Evolutionary conservation across 2,329 filamentous ascomycete species (phyloP), one percentile per base, ranked within the genome.

Genomic region (Aschersonia sp.): DNA sequence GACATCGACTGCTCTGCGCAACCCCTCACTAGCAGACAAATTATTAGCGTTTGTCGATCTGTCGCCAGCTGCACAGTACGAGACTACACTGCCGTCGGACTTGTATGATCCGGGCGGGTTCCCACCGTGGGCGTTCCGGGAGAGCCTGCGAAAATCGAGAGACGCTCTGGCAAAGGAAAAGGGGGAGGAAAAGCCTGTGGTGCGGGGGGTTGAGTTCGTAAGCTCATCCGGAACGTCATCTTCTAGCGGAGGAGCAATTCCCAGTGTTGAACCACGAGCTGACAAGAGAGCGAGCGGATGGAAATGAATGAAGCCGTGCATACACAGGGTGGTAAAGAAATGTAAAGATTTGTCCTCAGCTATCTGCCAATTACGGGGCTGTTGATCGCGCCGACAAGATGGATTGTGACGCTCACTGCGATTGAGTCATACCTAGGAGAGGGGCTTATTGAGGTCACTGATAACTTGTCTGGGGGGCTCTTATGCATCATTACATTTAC

Each of bases 21-120:
- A 90, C 58, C 86, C 86, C 2, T 76, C 74, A 41, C 67, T 89
- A 47, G 76, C 79, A 62, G 78, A 83, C 52, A 87, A 85, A 64
- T 69, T 90, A 48, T 72, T 87, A 67, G 72, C 70, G 30, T 89
- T 87, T 65, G 80, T 81, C 7, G 67, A 62, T 29, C 55, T 71
- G 44, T 59, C 60, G 42, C 61, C 64, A 37, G 66, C 68, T 45
- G 73, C 71, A 30, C 81, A 85, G 63, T 88, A 89, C 61, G 70
- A 69, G 32, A 85, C 80, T 6, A 80, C 80, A 2, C 58, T 83
- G 43, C 58, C 71, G 1, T 56, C 61, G 2, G 71, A 74, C 4
- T 53, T 81, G 5, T 84, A 79, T 77, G 68, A 83, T 52, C 76
- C 79, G 1, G 58, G 58, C 2, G 66, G 55, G 4, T 76, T 83